Base-by-base conservation (phyloP, 495 filamentous ascomycete genomes). In the Lepidopterella palustris region DNA sequence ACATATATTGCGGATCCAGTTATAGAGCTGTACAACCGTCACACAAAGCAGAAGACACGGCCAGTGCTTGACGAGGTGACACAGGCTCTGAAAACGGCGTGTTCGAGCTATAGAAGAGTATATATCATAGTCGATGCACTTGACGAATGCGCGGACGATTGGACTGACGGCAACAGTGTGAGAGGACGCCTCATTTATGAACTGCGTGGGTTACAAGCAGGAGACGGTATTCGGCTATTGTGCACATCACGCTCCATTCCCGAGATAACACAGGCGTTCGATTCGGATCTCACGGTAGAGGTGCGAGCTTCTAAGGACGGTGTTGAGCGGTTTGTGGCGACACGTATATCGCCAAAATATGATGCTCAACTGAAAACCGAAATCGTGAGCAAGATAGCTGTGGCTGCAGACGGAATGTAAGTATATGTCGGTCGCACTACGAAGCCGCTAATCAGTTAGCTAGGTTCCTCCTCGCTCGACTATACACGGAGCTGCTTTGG, bases 391-490 rank as follows among this genome's bases (percentile, higher is more conserved):
- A 58, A 54, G 21, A 65, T 68, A 28, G 59, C 55, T 1, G 25
- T 53, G 26, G 54, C 59, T 0, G 62, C 61, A 10, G 49, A 68
- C n/a, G 66, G 66, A 23, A 68, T 68, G 66, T 68, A 32, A 0
- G 25, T 32, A 5, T 21, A 4, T 3, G 11, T 0, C 10, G 15
- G 24, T n/a, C 15, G 25, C 31, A 45, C 50, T 18, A 53, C 3
- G 13, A 35, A n/a, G n/a, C 3, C 24, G 27, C 24, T 42, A 31
- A 31, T 47, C 24, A 18, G 20, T 6, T 4, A 23, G 4, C 23
- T 29, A 77, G 80, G 77, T 83, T 84, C 58, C 72, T 83, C 0
- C 70, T 85, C 11, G 78, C 79, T 15, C 66, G 66, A 11, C 70
- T 84, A 0, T 68, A 80, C 61, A 57, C 80, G 15, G 71, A 77